Percentiles rank a stretch among this genome's conserved stretches.
phyloP scores from a whole-genome alignment of 352 stramenopile species.

The Phytophthora tentaculata region DNA sequence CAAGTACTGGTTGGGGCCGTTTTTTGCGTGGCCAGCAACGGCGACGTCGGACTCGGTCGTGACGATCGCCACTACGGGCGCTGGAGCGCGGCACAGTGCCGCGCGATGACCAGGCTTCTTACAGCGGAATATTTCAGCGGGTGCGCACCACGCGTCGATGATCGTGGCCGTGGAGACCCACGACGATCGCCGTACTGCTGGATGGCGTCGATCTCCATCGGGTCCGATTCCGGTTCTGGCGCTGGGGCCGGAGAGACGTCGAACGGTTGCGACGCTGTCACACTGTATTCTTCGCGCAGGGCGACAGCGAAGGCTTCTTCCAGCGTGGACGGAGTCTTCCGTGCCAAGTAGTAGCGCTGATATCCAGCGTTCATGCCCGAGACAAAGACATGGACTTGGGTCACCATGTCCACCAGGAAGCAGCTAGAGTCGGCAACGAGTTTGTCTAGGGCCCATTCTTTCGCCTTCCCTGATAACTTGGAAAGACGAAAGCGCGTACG shows the following conservation, averaged over 20 bases:
- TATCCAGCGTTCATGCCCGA: background rate
- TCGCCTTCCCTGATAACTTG: background rate
- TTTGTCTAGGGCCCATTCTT: too few relatives aligned
- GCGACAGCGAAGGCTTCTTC: conserved; percentile 1
- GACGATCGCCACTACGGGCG: background rate
- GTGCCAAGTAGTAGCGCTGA: background rate
- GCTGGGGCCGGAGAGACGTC: too few relatives aligned
- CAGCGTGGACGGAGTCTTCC: background rate
- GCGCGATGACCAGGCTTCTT: too few relatives aligned
- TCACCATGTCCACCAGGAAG: too few relatives aligned
- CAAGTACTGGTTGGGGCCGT: background rate
- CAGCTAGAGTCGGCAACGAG: too few relatives aligned
- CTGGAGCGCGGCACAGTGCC: too few relatives aligned
- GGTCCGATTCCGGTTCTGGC: background rate
- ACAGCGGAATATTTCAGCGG: too few relatives aligned
- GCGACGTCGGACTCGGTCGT: too few relatives aligned
- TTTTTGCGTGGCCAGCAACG: background rate
- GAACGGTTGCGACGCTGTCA: background rate
- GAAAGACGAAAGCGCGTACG: background rate
- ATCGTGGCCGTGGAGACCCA: too few relatives aligned
- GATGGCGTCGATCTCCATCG: conserved; percentile 1
- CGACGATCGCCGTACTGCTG: background rate
- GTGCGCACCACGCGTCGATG: too few relatives aligned
- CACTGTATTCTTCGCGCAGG: background rate
- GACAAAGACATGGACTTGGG: too few relatives aligned